Base-by-base conservation (phyloP, 352 stramenopile species). In the Pythium coloratum region DNA sequence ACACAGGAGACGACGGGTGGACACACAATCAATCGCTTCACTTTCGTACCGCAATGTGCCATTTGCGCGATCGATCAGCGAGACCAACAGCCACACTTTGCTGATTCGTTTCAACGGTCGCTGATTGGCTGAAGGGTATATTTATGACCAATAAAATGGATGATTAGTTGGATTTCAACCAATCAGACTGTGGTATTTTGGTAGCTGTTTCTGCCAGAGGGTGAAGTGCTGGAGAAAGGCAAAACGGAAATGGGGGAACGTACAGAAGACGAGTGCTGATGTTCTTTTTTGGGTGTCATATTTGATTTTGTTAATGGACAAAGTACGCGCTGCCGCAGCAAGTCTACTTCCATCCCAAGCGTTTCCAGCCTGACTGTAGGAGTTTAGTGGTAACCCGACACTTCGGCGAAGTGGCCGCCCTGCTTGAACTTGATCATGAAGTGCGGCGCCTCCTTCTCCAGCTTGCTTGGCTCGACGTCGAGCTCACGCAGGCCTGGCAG, bases 371-470 rank as follows among this genome's bases (percentile, higher is more conserved):
- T 8, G 16, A 30, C 34, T 53, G 18, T 26, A 55, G 50, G 18
- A 3, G 44, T 38, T 80, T 89, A 95, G 80, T 95, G 87, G 81
- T 94, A 95, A 49, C 87, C 85, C 65, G 84, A 90, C 55, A 95
- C 85, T 72, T 96, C 86, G 75, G 92, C 82, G 80, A 99, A 99
- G 78, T 99, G 96, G 50, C 96, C 96, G 44, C 93, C 95, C 40
- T 77, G 71, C 80, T 97, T 95, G 81, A 96, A 99, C 72, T 95
- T 91, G 78, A 98, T 84, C 64, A 99, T 82, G 75, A 97, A 99
- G 74, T 91, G 91, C 55, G 97, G 97, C 30, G 95, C 93, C 64
- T 98, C 84, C 78, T 98, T 98, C 74, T 99, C 96, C 71, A 99
- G 88, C 67, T 96, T 95, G 59, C 80, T 90, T 20, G 92, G 89